Base-by-base conservation (phyloP, 345 rosid species). In the Corchorus olitorius region DNA sequence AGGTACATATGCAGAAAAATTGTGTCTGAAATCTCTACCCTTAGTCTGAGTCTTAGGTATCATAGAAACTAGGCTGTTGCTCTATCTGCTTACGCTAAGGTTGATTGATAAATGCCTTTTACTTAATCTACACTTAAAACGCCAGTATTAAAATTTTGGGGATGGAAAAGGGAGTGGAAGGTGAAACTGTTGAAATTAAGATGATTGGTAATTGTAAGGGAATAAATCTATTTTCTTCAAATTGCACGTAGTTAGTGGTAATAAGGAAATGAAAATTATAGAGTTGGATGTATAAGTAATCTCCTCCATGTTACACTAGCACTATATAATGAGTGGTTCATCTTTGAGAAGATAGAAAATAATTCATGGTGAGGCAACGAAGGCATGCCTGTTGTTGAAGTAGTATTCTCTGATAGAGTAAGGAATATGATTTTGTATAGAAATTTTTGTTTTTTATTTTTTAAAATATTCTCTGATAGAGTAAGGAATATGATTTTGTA, bases 81-180 rank as follows among this genome's bases (percentile, higher is more conserved):
- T 6, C 35, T 22, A 65, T 41, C 2, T 2, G 34, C 9, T 65
- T 13, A 11, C 16, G n/a, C 34, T 43, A 4, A 43, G 70, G 17
- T 65, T 20, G 48, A 63, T 35, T 62, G 34, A 62, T 62, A 63
- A 41, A 63, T 37, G 16, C 7, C 67, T 63, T 63, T 63, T 63
- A 63, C 67, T 37, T 63, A 1, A 17, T 19, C 9, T 43, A 20
- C 53, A 43, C 34, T 65, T 46, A 17, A 62, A 62, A 35, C 46
- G 35, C 52, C 70, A 43, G 13, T 68, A 6, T 16, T 48, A 1
- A 49, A 69, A 43, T 69, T 69, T 69, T 49, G 33, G 20, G 58
- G 50, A 68, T 49, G 22, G 53, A 8, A 49, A 49, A 49, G 58
- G 56, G 20, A 65, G 50, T 39, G 27, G 13, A 68, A 14, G 4